Conservation (phyloP, 441 rosid species). For the Codiaeum variegatum region DNA sequence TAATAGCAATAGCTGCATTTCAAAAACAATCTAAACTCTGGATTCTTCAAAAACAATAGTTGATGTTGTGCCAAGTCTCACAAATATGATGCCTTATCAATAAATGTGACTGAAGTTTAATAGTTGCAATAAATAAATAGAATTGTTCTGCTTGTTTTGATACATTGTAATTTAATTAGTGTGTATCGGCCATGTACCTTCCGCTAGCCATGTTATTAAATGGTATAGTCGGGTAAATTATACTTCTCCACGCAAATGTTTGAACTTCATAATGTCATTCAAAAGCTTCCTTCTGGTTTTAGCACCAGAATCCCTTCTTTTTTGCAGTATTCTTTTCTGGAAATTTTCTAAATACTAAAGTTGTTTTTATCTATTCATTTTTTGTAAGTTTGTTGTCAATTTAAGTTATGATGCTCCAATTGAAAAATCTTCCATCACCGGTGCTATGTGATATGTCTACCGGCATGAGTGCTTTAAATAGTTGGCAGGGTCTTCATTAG, state of each 20-base stretch:
- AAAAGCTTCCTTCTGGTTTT: background rate
- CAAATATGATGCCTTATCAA: background rate
- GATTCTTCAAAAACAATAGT: no score
- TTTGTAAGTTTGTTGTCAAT: background rate
- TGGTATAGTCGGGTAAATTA: background rate
- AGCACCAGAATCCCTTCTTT: background rate
- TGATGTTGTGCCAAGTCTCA: background rate
- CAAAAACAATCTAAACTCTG: background rate
- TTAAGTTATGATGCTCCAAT: no score
- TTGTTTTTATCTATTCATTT: background rate
- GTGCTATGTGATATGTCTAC: background rate
- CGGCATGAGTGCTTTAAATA: background rate
- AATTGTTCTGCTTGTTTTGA: background rate
- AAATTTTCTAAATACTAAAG: background rate
- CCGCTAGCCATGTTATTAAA: background rate
- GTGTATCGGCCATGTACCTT: background rate
- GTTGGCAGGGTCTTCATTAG: background rate
- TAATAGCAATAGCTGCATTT: background rate
- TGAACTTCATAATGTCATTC: background rate
- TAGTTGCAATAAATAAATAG: no score
- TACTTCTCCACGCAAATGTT: background rate
- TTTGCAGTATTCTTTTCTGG: background rate
- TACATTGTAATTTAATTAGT: background rate
- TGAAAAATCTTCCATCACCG: background rate
- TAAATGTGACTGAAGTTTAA: background rate